Evolutionary conservation across 495 filamentous ascomycete genomes (phyloP), one percentile per base, ranked within the genome.

Genomic region (Aspergillus homomorphus): DNA sequence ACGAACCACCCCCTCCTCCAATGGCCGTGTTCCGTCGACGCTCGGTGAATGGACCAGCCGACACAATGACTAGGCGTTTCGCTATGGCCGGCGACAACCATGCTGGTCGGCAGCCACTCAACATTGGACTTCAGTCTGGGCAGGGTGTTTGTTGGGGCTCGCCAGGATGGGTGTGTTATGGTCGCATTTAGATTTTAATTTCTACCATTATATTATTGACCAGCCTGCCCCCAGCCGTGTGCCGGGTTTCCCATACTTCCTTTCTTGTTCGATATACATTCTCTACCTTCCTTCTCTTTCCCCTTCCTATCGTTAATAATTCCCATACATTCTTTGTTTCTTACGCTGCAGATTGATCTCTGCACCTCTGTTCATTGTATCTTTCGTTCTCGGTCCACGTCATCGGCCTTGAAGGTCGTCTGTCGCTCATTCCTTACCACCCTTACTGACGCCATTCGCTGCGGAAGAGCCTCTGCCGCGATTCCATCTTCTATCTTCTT

Each of bases 401-500:
- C 26, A 26, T 3, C 45, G 57, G 60, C 63, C 66, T 69, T 44
- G 66, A 66, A 56, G 66, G 61, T 62, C 20, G 58, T 59, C 21
- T 61, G 57, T 60, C 62, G 56, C 28, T 58, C 61, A 54, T 24
- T 15, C 33, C 22, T 38, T 38, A 38, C 33, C 33, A 38, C 33
- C 33, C 33, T 38, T 45, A n/a, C 43, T 43, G 41, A 56, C 58
- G 57, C 58, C 61, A 41, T 53, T 24, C 59, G 52, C 30, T 61
- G 48, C 54, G 57, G 26, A 21, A 21, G 14, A 26, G 26, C 41
- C n/a, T 30, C 45, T 23, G 16, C 33, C 46, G 22, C 24, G 26
- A 54, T 57, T 42, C 7, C 14, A 8, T 43, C 6, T 26, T 19
- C n/a, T 45, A 38, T 16, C 23, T 20, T 20, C 28, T 18, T n/a